These are phyloP conservation scores for Solanum hybrid DNA, from an alignment of 305 asterid species.

Conservation along the genomic window DNA sequence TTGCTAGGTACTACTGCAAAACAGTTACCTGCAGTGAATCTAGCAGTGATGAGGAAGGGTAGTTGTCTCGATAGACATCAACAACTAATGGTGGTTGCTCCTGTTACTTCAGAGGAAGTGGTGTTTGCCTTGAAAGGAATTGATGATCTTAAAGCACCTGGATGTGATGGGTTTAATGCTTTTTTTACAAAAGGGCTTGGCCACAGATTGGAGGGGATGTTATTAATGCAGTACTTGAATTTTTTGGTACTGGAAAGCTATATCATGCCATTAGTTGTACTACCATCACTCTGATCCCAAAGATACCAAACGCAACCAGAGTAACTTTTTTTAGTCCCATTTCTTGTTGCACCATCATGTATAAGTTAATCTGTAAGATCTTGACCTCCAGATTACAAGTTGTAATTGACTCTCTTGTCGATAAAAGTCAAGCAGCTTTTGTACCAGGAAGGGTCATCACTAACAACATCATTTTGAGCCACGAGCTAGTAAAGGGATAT, in stretches of 20 bases:
- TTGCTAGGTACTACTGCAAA: background rate
- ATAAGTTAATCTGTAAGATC: background rate
- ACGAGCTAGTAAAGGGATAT: background rate
- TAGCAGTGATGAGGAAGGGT: background rate
- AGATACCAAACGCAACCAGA: too few species aligned
- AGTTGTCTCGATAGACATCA: background rate
- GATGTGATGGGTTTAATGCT: background rate
- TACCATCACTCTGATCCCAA: too few species aligned
- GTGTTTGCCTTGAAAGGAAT: background rate
- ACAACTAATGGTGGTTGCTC: background rate
- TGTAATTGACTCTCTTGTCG: background rate
- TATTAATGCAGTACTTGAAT: background rate
- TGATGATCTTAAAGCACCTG: background rate
- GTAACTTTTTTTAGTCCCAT: too few species aligned
- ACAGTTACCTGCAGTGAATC: background rate
- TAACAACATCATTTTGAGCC: background rate
- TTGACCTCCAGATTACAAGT: background rate
- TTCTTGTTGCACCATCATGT: too few species aligned
- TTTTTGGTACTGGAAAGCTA: background rate
- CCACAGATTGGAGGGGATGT: background rate
- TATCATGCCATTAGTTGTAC: too few species aligned
- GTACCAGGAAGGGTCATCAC: background rate
- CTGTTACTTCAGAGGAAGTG: background rate
- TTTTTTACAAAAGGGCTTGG: background rate
- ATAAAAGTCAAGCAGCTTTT: background rate